Evolutionary conservation across 805 yeast genomes (phyloP).

Genomic region (Ogataea polymorpha): DNA sequence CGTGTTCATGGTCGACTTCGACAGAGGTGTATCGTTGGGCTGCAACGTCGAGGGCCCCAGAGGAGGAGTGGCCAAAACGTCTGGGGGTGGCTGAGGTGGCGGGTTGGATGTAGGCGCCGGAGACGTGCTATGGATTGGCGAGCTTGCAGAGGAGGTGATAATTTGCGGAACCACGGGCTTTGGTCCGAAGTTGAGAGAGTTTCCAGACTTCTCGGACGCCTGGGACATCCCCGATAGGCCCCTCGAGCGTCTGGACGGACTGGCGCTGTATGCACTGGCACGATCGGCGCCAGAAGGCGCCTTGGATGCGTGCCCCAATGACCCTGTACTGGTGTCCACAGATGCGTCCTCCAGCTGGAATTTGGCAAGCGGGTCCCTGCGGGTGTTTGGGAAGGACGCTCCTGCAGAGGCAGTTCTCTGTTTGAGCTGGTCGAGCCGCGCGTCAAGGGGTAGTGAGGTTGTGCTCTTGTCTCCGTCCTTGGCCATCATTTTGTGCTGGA

Average conservation of each 20-base stretch:
- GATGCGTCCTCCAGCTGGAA: conserved; percentile 9
- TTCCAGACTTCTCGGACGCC: neutral
- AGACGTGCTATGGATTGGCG: neutral
- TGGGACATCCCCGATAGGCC: conserved; percentile 1
- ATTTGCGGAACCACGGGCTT: neutral
- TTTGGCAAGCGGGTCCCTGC: neutral
- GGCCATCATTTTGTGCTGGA: conserved; percentile 1
- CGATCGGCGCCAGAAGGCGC: neutral
- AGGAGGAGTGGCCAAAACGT: neutral
- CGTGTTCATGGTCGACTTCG: conserved; percentile 2
- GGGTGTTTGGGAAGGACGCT: neutral
- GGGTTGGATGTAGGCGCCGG: neutral
- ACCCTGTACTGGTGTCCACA: conserved; percentile 6
- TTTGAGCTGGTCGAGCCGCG: neutral
- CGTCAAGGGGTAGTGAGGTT: conserved; percentile 5
- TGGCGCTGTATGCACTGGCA: neutral
- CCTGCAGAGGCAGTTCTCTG: conserved; percentile 2
- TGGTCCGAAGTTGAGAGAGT: neutral
- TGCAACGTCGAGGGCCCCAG: neutral
- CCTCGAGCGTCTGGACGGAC: conserved; percentile 1
- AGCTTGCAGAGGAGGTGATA: neutral
- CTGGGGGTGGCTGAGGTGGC: neutral
- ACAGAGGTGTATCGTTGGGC: conserved; percentile 4
- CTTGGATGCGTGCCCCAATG: conserved; percentile 2
- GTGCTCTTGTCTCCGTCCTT: neutral